phyloP scores from a whole-genome alignment of 2,329 filamentous ascomycete genomes.

The Talaromyces sp. region DNA sequence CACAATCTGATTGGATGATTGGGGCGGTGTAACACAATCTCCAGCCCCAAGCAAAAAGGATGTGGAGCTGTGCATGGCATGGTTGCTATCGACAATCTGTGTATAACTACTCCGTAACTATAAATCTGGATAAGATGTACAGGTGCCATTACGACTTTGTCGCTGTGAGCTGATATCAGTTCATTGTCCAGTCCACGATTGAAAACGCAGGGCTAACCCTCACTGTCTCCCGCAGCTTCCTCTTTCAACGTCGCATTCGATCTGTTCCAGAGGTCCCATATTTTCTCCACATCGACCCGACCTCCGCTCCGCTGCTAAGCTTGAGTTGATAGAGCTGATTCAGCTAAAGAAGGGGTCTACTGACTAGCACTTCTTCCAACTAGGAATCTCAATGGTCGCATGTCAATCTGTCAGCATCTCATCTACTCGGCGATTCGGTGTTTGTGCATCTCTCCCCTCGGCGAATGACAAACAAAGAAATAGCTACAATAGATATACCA shows the following conservation, averaged over 20 bases:
- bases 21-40: conserved; percentile 1
- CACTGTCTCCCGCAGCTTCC: neutral
- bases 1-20: neutral
- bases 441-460: too few relatives aligned
- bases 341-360: too few relatives aligned
- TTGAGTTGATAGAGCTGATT: too few relatives aligned
- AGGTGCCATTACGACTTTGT: neutral
- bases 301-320: too few relatives aligned
- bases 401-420: neutral
- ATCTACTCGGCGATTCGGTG: neutral
- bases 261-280: neutral
- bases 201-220: neutral
- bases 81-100: too few relatives aligned
- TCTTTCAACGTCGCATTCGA: neutral
- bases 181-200: neutral
- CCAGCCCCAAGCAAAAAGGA: neutral
- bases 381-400: neutral
- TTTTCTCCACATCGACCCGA: neutral
- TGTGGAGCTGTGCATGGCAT: neutral
- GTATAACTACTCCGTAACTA: too few relatives aligned
- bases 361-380: too few relatives aligned
- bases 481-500: neutral
- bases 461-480: too few relatives aligned
- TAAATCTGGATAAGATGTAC: too few relatives aligned
- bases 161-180: neutral